These are phyloP conservation scores for Xylaria hypoxylon DNA, from an alignment of 2,329 filamentous ascomycete genomes.

Conservation along the genomic window DNA sequence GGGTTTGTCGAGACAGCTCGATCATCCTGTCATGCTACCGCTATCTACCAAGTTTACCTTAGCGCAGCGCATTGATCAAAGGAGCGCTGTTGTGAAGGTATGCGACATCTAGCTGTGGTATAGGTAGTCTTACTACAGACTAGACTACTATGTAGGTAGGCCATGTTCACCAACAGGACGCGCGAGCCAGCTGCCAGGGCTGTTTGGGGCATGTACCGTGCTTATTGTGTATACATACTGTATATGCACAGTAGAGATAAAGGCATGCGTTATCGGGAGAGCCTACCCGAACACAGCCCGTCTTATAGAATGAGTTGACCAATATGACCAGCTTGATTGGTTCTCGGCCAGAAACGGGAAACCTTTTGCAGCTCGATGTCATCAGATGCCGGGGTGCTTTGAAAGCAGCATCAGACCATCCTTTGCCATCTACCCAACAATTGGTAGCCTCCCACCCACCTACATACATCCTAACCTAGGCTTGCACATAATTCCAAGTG, in stretches of 20 bases:
- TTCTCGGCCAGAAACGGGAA: slow-evolving; percentile 50
- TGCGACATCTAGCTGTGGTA: slow-evolving; percentile 1
- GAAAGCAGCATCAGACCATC: slow-evolving; percentile 48
- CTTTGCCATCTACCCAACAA: slow-evolving; percentile 41
- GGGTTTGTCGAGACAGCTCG: slow-evolving; percentile 9
- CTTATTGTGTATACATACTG: neutral
- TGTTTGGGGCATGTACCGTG: slow-evolving; percentile 18
- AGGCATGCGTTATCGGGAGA: neutral
- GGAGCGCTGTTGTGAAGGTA: slow-evolving; percentile 21
- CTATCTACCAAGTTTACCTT: neutral
- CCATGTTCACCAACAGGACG: neutral
- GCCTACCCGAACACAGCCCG: slow-evolving; percentile 5
- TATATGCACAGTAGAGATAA: slow-evolving; percentile 13
- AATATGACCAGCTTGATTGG: slow-evolving; percentile 53
- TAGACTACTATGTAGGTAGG: no score
- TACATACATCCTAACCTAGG: neutral
- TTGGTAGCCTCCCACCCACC: neutral
- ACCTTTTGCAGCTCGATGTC: slow-evolving; percentile 46
- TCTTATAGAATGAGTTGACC: slow-evolving; percentile 44
- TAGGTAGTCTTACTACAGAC: no score
- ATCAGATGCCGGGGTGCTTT: slow-evolving; percentile 43
- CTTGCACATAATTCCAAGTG: neutral
- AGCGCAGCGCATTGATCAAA: slow-evolving; percentile 20
- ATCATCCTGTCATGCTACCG: slow-evolving; percentile 30
- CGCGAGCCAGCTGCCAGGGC: neutral